phyloP scores from a whole-genome alignment of 176 grass and related monocot species.

The Avena insularis region DNA sequence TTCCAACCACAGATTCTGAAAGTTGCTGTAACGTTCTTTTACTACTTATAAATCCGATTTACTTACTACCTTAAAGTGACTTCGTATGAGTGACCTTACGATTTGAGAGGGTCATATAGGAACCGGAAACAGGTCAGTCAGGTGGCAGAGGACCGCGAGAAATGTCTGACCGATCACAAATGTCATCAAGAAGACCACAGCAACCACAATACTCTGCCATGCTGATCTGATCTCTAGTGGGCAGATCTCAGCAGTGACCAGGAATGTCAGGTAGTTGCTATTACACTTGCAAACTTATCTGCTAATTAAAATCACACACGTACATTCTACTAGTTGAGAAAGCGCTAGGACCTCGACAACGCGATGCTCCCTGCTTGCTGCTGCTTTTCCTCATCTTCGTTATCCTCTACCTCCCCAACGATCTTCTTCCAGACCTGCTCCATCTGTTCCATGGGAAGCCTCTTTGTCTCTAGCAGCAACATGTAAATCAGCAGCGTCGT shows the following conservation, averaged over 20 bases:
- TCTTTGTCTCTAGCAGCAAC: constrained; percentile 81
- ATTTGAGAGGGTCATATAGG: not conserved
- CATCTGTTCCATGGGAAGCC: constrained; percentile 77
- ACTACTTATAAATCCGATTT: not conserved
- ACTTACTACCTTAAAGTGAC: not conserved
- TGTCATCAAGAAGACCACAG: no score
- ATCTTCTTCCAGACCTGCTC: constrained; percentile 76
- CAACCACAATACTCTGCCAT: no score
- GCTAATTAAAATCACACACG: no score
- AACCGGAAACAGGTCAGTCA: not conserved
- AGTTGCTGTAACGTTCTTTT: not conserved
- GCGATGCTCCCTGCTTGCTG: not conserved
- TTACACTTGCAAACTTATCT: no score
- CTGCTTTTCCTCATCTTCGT: constrained; percentile 48
- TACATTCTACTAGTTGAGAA: not conserved
- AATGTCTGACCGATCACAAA: no score
- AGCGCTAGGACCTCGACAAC: constrained; percentile 11
- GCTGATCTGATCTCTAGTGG: no score
- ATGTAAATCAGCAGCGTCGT: constrained; percentile 54
- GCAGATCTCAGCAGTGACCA: no score
- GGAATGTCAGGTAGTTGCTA: no score
- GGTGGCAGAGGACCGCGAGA: no score
- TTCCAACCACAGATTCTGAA: not conserved
- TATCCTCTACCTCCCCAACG: constrained; percentile 43
- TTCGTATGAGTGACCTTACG: not conserved